Evolutionary conservation across 768 basidiomycete species (phyloP).

Genomic region (Roridomyces roridus): DNA sequence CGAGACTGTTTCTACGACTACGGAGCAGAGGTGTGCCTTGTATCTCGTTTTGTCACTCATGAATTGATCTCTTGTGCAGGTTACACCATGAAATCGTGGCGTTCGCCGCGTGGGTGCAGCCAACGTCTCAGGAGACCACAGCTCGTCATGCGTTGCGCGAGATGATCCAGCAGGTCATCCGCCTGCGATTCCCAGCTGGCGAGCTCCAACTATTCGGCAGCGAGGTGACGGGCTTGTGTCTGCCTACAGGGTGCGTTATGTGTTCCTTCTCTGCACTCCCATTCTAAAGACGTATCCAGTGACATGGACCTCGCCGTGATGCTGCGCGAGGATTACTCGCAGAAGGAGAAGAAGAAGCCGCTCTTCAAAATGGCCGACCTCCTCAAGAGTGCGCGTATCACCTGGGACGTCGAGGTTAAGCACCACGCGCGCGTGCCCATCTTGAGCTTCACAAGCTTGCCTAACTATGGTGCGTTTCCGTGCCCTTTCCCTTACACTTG

Average conservation of each 20-base stretch:
- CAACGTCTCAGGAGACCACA: conserved; percentile 57
- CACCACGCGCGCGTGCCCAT: conserved; percentile 59
- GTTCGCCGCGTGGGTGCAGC: conserved; percentile 58
- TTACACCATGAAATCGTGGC: conserved; percentile 70
- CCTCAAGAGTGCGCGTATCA: conserved; percentile 51
- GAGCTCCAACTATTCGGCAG: conserved; percentile 66
- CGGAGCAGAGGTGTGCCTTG: conserved; percentile 8
- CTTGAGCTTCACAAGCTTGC: conserved; percentile 59
- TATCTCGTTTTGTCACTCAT: not conserved
- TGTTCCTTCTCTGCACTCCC: not conserved
- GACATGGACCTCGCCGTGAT: conserved; percentile 68
- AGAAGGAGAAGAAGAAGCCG: conserved; percentile 42
- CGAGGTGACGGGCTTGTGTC: conserved; percentile 58
- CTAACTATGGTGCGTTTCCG: conserved; percentile 39
- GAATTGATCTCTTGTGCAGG: conserved; percentile 38
- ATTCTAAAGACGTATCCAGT: conserved; percentile 37
- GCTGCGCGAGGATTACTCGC: conserved; percentile 32
- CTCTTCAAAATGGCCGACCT: conserved; percentile 55
- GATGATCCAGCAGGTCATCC: conserved; percentile 51
- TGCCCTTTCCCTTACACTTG: not conserved
- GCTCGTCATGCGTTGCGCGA: conserved; percentile 52
- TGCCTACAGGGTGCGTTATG: conserved; percentile 40
- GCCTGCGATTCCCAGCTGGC: conserved; percentile 49
- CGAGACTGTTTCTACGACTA: not conserved
- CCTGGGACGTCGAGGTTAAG: conserved; percentile 39